These are phyloP conservation scores for Pholiota adiposa DNA, from an alignment of 1,284 basidiomycete genomes.

Conservation along the genomic window DNA sequence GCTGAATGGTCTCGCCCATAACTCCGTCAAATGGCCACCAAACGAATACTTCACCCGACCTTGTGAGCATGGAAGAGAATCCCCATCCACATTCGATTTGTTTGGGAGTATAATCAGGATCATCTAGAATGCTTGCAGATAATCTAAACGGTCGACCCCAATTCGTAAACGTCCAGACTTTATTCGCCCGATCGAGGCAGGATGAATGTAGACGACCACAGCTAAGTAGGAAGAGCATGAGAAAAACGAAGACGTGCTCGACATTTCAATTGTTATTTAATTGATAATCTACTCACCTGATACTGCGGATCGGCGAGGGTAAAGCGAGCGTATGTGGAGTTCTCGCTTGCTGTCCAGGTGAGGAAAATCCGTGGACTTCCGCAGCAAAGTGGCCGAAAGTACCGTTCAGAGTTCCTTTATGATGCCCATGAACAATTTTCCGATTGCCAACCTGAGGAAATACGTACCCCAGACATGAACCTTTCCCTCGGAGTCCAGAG, in stretches of 20 bases:
- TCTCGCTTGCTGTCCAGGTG: conserved; percentile 49
- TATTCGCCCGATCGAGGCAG: conserved; percentile 58
- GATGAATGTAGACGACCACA: conserved; percentile 76
- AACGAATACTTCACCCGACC: conserved; percentile 70
- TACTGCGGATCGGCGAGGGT: conserved; percentile 56
- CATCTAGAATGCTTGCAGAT: conserved; percentile 51
- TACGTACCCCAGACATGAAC: conserved; percentile 83
- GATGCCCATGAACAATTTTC: background rate
- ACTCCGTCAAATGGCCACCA: conserved; percentile 72
- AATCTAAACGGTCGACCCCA: conserved; percentile 79
- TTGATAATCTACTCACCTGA: conserved; percentile 52
- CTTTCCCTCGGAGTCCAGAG: conserved; percentile 72
- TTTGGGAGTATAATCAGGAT: conserved; percentile 52
- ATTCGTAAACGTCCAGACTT: conserved; percentile 73
- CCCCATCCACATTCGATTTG: conserved; percentile 86
- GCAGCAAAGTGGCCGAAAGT: conserved; percentile 37
- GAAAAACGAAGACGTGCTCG: conserved; percentile 9
- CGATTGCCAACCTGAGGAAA: background rate
- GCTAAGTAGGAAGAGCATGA: conserved; percentile 42
- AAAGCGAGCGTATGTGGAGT: conserved; percentile 61
- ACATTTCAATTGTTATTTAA: background rate
- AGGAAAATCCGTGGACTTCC: conserved; percentile 59
- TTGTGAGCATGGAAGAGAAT: conserved; percentile 72
- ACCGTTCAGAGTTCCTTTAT: conserved; percentile 66
- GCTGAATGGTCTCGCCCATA: conserved; percentile 41